Conservation (phyloP, 2,329 filamentous ascomycete genomes). For the Cladosporium sp. region DNA sequence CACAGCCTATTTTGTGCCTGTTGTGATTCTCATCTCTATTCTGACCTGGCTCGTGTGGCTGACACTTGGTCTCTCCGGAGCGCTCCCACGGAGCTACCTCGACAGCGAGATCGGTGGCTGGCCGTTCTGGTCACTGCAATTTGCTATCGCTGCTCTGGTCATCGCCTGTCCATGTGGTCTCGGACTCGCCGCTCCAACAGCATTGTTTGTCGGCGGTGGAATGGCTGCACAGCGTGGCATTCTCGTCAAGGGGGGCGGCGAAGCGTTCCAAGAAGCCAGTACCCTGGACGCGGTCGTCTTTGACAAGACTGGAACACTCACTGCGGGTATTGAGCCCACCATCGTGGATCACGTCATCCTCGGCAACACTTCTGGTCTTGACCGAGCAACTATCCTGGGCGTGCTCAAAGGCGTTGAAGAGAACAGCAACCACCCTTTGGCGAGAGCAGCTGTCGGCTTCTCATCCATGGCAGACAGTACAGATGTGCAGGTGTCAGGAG, state of each 20-base stretch:
- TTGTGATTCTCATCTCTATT: conserved; percentile 68
- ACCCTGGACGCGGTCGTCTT: conserved; percentile 68
- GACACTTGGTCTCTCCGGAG: conserved; percentile 59
- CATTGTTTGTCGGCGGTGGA: conserved; percentile 77
- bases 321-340: conserved; percentile 67
- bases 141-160: conserved; percentile 84
- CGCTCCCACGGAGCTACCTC: conserved; percentile 56
- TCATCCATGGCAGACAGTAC: conserved; percentile 45
- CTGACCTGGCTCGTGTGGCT: conserved; percentile 73
- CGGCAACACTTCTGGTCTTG: neutral
- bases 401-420: conserved; percentile 65
- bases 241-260: conserved; percentile 78
- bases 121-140: conserved; percentile 73
- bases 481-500: conserved; percentile 29
- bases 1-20: conserved; percentile 75
- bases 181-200: conserved; percentile 81
- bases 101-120: conserved; percentile 60
- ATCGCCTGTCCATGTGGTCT: conserved; percentile 84
- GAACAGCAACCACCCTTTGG: conserved; percentile 73
- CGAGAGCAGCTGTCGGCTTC: conserved; percentile 66
- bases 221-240: conserved; percentile 78
- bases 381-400: conserved; percentile 54
- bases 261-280: conserved; percentile 83
- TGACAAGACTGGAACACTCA: conserved; percentile 86
- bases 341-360: conserved; percentile 58